Percentiles rank a stretch among this genome's conserved stretches.
phyloP scores from a whole-genome alignment of 495 filamentous ascomycete genomes.

The Chaetomidium leptoderma region DNA sequence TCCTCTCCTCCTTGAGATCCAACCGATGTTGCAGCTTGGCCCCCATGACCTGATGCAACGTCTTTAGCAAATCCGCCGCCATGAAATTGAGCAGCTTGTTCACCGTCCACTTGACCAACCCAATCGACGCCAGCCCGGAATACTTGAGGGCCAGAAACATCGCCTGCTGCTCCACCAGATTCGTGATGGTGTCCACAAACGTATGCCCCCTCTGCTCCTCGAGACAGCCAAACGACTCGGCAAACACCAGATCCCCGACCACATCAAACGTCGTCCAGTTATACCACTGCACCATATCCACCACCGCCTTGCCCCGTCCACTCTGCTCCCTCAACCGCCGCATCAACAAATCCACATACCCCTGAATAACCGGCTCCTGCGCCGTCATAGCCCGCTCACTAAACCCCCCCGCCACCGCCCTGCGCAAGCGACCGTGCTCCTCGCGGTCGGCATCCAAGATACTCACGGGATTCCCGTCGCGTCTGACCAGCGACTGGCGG shows the following conservation, averaged over 20 bases:
- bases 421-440: slow-evolving; percentile 41
- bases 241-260: slow-evolving; percentile 58
- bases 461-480: slow-evolving; percentile 22
- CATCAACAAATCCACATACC: slow-evolving; percentile 47
- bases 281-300: slow-evolving; percentile 53
- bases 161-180: slow-evolving; percentile 39
- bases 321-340: slow-evolving; percentile 36
- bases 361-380: slow-evolving; percentile 44
- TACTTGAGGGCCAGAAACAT: slow-evolving; percentile 48
- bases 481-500: background rate
- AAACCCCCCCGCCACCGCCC: slow-evolving; percentile 52
- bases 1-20: slow-evolving; percentile 34
- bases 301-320: slow-evolving; percentile 28
- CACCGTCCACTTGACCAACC: background rate
- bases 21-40: slow-evolving; percentile 43
- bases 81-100: background rate
- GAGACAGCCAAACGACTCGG: slow-evolving; percentile 34
- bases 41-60: slow-evolving; percentile 31
- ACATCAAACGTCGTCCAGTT: slow-evolving; percentile 60
- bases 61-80: slow-evolving; percentile 11
- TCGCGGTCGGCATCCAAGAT: slow-evolving; percentile 33
- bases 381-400: slow-evolving; percentile 46
- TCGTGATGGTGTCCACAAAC: slow-evolving; percentile 40
- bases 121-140: background rate
- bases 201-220: background rate